Percentiles rank a stretch among this genome's conserved stretches.
Evolutionary conservation across 345 rosid species (phyloP).

Genomic region (Eucalyptus erythrocorys): DNA sequence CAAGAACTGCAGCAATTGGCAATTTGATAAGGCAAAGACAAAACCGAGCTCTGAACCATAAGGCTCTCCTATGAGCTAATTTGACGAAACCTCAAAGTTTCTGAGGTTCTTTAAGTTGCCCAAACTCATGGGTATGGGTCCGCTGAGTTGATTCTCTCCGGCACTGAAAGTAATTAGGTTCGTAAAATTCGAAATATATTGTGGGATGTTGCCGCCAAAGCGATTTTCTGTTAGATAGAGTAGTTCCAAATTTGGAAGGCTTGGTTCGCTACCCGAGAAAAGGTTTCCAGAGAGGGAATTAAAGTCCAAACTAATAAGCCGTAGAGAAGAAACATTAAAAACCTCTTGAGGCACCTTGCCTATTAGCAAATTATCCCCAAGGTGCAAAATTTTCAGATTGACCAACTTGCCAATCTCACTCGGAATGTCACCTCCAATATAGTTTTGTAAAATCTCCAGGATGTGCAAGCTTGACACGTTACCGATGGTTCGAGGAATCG

Average conservation of each 20-base stretch:
- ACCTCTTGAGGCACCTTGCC: not conserved
- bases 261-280: not conserved
- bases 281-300: not conserved
- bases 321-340: not conserved
- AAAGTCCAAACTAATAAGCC: too few relatives aligned
- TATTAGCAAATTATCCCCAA: not conserved
- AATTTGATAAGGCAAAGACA: not conserved
- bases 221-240: not conserved
- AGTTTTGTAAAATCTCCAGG: fast-evolving
- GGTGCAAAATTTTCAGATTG: not conserved
- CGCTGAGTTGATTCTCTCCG: not conserved
- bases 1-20: not conserved
- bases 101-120: not conserved
- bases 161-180: not conserved
- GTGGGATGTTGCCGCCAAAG: not conserved
- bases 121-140: not conserved
- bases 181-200: not conserved
- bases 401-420: not conserved
- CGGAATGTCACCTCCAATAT: not conserved
- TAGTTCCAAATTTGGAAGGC: not conserved
- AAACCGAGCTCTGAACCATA: not conserved
- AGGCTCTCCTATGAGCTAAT: not conserved
- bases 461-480: not conserved
- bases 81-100: not conserved
- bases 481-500: not conserved